Evolutionary conservation across 1,139 yeast species (phyloP).

Genomic region (Hansenula sp.): DNA sequence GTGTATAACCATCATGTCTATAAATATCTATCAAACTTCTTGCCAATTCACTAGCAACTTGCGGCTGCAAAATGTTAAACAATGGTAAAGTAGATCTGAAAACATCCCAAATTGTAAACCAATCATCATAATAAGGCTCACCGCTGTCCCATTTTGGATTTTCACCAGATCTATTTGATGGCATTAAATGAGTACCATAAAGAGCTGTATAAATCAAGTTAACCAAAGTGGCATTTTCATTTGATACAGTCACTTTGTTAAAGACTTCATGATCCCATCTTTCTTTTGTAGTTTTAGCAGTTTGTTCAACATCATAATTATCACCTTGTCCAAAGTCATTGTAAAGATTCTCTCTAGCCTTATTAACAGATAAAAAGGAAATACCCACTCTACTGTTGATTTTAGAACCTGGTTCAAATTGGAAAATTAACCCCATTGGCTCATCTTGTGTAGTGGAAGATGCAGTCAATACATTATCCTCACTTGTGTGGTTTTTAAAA

Average conservation of each 20-base stretch:
- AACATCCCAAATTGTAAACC: conserved; percentile 40
- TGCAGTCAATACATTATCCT: not conserved
- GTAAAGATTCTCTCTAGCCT: conserved; percentile 31
- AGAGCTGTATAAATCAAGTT: conserved; percentile 29
- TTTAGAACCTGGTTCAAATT: conserved; percentile 14
- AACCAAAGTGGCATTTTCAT: conserved; percentile 25
- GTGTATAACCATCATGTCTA: conserved; percentile 34
- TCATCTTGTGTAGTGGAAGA: conserved; percentile 15
- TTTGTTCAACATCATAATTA: conserved; percentile 23
- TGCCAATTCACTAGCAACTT: conserved; percentile 31
- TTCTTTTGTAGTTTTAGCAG: conserved; percentile 23
- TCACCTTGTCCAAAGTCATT: conserved; percentile 19
- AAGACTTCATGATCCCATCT: conserved; percentile 31
- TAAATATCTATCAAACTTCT: conserved; percentile 30
- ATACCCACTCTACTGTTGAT: conserved; percentile 31
- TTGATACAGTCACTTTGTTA: conserved; percentile 21
- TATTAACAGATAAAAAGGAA: conserved; percentile 30
- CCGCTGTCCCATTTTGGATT: conserved; percentile 27
- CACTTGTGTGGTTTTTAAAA: conserved; percentile 12
- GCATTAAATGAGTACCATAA: conserved; percentile 34
- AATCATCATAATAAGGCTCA: conserved; percentile 36
- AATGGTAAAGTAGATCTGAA: conserved; percentile 35
- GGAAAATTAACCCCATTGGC: conserved; percentile 26
- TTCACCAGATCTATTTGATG: conserved; percentile 36
- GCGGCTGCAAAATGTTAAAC: conserved; percentile 28